These are phyloP conservation scores for Sporobolomyces roseus DNA, from an alignment of 768 basidiomycete species.

Conservation along the genomic window DNA sequence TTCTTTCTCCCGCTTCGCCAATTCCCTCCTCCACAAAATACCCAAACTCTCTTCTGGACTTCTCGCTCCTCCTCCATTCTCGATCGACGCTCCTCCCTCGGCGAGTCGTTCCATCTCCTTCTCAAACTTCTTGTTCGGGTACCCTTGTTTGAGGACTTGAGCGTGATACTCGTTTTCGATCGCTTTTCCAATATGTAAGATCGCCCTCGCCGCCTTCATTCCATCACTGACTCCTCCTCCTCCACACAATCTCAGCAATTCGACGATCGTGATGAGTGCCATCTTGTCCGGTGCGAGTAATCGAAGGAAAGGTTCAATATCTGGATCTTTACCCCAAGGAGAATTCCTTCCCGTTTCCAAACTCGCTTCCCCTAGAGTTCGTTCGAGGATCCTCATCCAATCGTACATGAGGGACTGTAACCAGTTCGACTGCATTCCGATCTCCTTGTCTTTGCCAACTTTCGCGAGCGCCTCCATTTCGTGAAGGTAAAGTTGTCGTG, in stretches of 20 bases:
- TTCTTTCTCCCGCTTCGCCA: conserved; percentile 55
- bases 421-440: conserved; percentile 50
- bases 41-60: conserved; percentile 52
- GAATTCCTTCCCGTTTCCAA: conserved; percentile 47
- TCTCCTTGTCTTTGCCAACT: conserved; percentile 52
- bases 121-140: conserved; percentile 35
- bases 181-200: conserved; percentile 72
- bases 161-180: conserved; percentile 89
- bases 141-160: conserved; percentile 57
- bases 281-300: conserved; percentile 73
- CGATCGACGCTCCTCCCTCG: conserved; percentile 14
- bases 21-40: conserved; percentile 37
- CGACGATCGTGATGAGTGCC: conserved; percentile 81
- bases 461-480: conserved; percentile 60
- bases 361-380: conserved; percentile 55
- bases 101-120: conserved; percentile 34
- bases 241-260: conserved; percentile 71
- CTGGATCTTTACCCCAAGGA: conserved; percentile 43
- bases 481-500: conserved; percentile 64
- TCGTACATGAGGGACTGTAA: conserved; percentile 79
- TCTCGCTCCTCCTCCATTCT: conserved; percentile 51
- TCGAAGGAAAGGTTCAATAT: conserved; percentile 66
- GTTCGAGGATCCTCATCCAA: conserved; percentile 67
- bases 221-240: conserved; percentile 72
- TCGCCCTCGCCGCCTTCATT: conserved; percentile 81